Base-by-base conservation (phyloP, 352 stramenopile species). In the Saprolegnia parasitica region DNA sequence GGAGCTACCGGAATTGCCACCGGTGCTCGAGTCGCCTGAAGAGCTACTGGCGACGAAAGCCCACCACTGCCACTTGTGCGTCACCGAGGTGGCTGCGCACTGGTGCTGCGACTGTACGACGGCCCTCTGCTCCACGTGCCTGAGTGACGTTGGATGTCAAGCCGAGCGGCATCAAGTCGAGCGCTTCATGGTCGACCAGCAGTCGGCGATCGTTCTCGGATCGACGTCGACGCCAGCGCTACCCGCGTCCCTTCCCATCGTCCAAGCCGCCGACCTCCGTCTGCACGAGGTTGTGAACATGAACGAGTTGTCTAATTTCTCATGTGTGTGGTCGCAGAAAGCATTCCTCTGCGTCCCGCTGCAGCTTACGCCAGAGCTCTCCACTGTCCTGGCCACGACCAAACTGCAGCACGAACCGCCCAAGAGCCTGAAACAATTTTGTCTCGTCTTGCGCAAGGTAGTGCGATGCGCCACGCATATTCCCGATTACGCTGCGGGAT, bases 21-120 rank as follows among this genome's bases (percentile, higher is more conserved):
- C 56, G 20, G 10, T 32, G 10, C 24, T 45, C 13, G 56, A 63
- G 20, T 26, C 15, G 24, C n/a, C 20, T 4, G 56, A 63, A 63
- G 20, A 40, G 56, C 56, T 46, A 8, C 42, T 49, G 11, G 42
- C 56, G n/a, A 16, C 10, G 32, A 16, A 24, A 40, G 56, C 56
- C n/a, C 56, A 23, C 5, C 56, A 63, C 45, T 63, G 56, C 56
- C 56, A 63, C 29, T 45, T 63, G 56, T 63, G 56, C 35, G n/a
- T 63, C 18, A 18, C 29, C 1, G 29, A 10, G 10, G 13, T 32
- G 11, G 23, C 56, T 18, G 24, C 45, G 37, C 35, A 47, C 32
- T 63, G 56, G 56, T 63, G 56, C 32, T 63, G 56, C 24, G 56
- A 63, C n/a, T 63, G 56, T 24, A 26, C 56, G 10, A 45, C 56